A percentile compares a stretch with the other conserved stretches of the same genome.
These are phyloP conservation scores for Didymella pinodella DNA, from an alignment of 2,329 filamentous ascomycete species.

Conservation along the genomic window DNA sequence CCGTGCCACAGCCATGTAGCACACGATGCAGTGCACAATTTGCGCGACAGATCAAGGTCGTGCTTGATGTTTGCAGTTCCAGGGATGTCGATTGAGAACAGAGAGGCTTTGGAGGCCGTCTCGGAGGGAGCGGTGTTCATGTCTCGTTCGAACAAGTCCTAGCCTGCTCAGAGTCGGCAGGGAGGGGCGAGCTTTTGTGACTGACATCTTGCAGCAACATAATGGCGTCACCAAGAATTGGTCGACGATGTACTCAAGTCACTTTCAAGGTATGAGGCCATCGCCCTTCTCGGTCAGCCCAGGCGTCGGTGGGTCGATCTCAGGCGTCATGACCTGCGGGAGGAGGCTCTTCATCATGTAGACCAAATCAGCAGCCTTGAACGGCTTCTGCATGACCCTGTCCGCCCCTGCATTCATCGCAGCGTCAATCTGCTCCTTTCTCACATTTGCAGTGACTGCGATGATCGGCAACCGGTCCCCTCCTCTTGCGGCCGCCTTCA, in stretches of 20 bases:
- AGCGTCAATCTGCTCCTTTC: conserved; percentile 46
- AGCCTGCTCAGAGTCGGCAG: background rate
- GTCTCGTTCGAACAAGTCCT: background rate
- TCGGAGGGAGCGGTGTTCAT: too few species aligned
- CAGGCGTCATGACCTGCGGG: conserved; percentile 29
- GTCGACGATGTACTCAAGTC: background rate
- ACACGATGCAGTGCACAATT: background rate
- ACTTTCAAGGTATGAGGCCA: conserved; percentile 29
- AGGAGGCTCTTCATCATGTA: conserved; percentile 47
- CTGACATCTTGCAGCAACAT: background rate
- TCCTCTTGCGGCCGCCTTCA: conserved; percentile 33
- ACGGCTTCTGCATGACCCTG: conserved; percentile 49
- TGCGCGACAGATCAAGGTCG: background rate
- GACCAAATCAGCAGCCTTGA: conserved; percentile 47
- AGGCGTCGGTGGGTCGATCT: conserved; percentile 30
- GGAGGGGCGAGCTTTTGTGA: background rate
- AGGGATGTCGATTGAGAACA: too few species aligned
- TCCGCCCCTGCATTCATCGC: conserved; percentile 48
- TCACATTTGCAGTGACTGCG: conserved; percentile 51
- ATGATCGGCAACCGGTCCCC: conserved; percentile 42
- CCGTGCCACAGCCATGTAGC: conserved; percentile 1
- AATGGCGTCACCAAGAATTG: background rate
- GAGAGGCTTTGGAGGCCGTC: background rate
- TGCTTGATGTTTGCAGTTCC: background rate
- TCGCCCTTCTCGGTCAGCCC: conserved; percentile 18